Conservation (phyloP, 176 grass and related monocot genomes). For the Zea luxurians region DNA sequence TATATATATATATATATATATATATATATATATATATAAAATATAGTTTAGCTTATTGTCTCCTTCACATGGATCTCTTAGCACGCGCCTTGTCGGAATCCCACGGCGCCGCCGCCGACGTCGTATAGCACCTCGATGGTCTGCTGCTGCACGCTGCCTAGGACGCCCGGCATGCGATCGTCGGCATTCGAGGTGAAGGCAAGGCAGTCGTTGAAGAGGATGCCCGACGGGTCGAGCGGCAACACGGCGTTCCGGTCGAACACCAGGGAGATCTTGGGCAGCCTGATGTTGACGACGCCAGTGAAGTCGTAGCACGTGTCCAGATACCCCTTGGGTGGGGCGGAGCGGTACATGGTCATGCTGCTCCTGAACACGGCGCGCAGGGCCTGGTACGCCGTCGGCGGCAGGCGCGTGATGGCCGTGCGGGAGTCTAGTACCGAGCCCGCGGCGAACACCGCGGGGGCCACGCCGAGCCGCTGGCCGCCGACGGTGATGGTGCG, state of each 20-base stretch:
- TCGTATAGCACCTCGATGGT: conserved; percentile 54
- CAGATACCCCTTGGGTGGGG: conserved; percentile 4
- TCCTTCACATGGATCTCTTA: background rate
- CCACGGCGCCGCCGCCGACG: conserved; percentile 42
- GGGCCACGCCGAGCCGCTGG: conserved; percentile 29
- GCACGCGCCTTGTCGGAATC: conserved; percentile 48
- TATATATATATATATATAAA: too few relatives aligned
- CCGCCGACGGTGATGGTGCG: conserved; percentile 43
- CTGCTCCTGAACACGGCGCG: conserved; percentile 41
- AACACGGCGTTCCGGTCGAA: conserved; percentile 32
- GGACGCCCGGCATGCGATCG: conserved; percentile 23
- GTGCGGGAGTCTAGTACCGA: conserved; percentile 65
- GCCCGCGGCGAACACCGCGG: conserved; percentile 44
- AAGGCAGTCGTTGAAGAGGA: conserved; percentile 55
- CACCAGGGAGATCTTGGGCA: conserved; percentile 44
- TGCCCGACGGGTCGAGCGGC: conserved; percentile 31
- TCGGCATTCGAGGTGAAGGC: conserved; percentile 41
- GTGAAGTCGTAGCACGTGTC: conserved; percentile 61
- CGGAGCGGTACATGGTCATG: conserved; percentile 36
- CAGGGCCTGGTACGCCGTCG: conserved; percentile 52
- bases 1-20: too few relatives aligned
- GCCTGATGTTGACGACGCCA: conserved; percentile 11
- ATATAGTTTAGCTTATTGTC: too few relatives aligned
- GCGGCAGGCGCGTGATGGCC: conserved; percentile 48
- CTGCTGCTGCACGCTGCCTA: conserved; percentile 67